phyloP scores from a whole-genome alignment of 2,329 filamentous ascomycete species.

The Mariannaea elegans region DNA sequence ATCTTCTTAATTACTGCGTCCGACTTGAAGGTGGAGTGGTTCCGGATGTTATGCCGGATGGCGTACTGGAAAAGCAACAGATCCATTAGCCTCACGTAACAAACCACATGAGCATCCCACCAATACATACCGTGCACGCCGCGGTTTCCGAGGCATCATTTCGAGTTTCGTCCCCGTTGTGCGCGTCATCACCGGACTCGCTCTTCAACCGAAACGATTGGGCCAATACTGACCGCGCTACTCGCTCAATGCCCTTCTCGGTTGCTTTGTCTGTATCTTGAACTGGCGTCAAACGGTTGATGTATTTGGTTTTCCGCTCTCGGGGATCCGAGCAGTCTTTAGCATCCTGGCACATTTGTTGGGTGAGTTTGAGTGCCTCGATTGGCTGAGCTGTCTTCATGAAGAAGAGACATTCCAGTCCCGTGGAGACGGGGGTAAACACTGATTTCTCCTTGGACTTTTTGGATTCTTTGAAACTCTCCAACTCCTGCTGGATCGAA shows the following conservation, averaged over 20 bases:
- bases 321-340: conserved; percentile 51
- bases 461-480: conserved; percentile 60
- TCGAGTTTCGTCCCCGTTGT: conserved; percentile 23
- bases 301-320: conserved; percentile 61
- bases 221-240: conserved; percentile 69
- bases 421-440: conserved; percentile 63
- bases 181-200: conserved; percentile 29
- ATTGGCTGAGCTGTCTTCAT: conserved; percentile 65
- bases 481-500: conserved; percentile 77
- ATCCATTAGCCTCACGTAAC: conserved; percentile 26
- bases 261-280: conserved; percentile 69
- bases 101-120: conserved; percentile 8
- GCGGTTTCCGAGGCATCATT: conserved; percentile 28
- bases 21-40: conserved; percentile 74
- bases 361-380: conserved; percentile 63
- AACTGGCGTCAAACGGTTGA: conserved; percentile 67
- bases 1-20: conserved; percentile 76
- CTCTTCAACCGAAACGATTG: conserved; percentile 66
- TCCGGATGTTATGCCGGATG: conserved; percentile 81
- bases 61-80: conserved; percentile 69
- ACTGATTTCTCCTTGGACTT: conserved; percentile 54
- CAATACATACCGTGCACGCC: conserved; percentile 53
- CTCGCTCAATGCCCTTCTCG: conserved; percentile 71
- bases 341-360: conserved; percentile 65
- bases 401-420: conserved; percentile 71